These are phyloP conservation scores for Pezicula neosporulosa DNA, from an alignment of 2,329 filamentous ascomycete genomes.

Conservation along the genomic window DNA sequence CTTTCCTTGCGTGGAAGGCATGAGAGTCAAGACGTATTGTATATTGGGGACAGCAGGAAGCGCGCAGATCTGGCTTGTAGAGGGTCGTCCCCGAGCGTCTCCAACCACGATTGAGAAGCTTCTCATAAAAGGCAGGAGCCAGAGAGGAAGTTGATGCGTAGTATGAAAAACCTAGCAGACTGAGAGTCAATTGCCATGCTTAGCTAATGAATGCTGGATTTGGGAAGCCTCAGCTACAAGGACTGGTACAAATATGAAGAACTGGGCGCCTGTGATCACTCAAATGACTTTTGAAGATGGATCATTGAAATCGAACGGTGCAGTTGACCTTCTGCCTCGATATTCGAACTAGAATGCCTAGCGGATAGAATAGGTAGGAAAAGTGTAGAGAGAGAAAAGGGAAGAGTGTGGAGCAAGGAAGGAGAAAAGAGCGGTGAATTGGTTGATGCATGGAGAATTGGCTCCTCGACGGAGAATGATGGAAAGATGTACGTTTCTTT, in stretches of 20 bases:
- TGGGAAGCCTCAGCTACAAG: neutral
- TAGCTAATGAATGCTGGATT: neutral
- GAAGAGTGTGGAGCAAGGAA: no score
- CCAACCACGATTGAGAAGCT: constrained; percentile 72
- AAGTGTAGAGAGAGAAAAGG: no score
- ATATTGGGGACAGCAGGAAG: constrained; percentile 90
- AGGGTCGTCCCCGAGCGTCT: constrained; percentile 68
- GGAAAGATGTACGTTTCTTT: constrained; percentile 15
- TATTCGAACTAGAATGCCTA: no score
- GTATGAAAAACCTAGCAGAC: constrained; percentile 62
- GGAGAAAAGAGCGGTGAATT: no score
- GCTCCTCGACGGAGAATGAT: neutral
- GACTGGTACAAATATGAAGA: neutral
- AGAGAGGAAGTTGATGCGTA: constrained; percentile 62
- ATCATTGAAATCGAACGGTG: no score
- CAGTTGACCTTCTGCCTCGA: no score
- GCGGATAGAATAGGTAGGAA: no score
- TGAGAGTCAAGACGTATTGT: constrained; percentile 70
- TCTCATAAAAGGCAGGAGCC: constrained; percentile 66
- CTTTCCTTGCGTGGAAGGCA: constrained; percentile 62
- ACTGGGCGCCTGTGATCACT: no score
- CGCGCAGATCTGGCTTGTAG: constrained; percentile 74
- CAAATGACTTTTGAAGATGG: no score
- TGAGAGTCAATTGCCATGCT: constrained; percentile 7
- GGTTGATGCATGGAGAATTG: neutral